These are phyloP conservation scores for Earliella scabrosa DNA, from an alignment of 1,284 basidiomycete species.

Conservation along the genomic window DNA sequence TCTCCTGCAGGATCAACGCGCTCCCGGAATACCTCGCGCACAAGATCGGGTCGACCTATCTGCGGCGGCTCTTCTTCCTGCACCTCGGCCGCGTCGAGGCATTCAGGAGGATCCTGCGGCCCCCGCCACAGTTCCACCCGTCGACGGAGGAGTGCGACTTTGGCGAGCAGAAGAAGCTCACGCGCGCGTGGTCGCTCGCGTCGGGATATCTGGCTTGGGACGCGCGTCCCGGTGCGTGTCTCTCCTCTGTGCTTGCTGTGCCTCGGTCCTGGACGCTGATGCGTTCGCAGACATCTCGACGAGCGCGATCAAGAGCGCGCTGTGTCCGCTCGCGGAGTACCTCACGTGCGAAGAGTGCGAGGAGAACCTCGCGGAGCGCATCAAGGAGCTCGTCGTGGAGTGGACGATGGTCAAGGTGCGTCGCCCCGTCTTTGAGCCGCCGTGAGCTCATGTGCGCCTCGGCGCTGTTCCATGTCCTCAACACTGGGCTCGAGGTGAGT, in stretches of 20 bases:
- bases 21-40: constrained; percentile 39
- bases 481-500: too few species aligned
- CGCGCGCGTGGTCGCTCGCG: constrained; percentile 43
- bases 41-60: constrained; percentile 39
- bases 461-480: too few species aligned
- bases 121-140: constrained; percentile 41
- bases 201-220: constrained; percentile 44
- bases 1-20: constrained; percentile 34
- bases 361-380: constrained; percentile 59
- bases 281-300: constrained; percentile 34
- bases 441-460: too few species aligned
- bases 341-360: constrained; percentile 55
- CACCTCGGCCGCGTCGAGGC: constrained; percentile 44
- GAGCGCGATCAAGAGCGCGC: constrained; percentile 35
- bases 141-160: constrained; percentile 39
- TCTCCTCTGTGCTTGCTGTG: background rate
- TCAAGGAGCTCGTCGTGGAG: constrained; percentile 68
- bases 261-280: too few species aligned
- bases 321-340: constrained; percentile 37
- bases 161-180: constrained; percentile 42
- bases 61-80: constrained; percentile 44
- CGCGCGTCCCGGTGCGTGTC: constrained; percentile 37
- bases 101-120: constrained; percentile 40
- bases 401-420: constrained; percentile 80
- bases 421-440: too few species aligned